phyloP scores from a whole-genome alignment of 2,329 filamentous ascomycete genomes.

The Apiospora marii region DNA sequence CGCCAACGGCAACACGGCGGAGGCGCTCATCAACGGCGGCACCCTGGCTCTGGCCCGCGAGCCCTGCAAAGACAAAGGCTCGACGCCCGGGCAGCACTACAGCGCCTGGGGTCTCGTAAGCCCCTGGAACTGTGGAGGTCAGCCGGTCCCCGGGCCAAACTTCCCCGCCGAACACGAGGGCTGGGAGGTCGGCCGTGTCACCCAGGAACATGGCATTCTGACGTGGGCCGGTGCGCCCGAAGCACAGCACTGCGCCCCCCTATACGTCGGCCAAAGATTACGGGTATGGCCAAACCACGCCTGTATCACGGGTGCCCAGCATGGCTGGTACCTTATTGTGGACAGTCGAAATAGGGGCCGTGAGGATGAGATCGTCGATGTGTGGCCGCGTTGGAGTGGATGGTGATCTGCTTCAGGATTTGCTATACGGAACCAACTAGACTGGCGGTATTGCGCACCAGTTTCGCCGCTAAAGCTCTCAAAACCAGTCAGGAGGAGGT shows the following conservation, averaged over 20 bases:
- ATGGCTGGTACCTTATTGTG: conserved; percentile 77
- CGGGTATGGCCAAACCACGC: conserved; percentile 83
- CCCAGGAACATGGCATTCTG: conserved; percentile 81
- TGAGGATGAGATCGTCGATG: conserved; percentile 72
- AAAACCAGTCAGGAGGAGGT: not conserved
- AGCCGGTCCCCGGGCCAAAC: conserved; percentile 48
- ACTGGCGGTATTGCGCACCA: not conserved
- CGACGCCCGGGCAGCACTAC: conserved; percentile 57
- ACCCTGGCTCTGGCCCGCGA: conserved; percentile 76
- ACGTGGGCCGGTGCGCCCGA: conserved; percentile 61
- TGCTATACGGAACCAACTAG: not conserved
- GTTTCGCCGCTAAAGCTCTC: not conserved
- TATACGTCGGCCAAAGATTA: conserved; percentile 71
- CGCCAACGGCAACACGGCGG: conserved; percentile 52
- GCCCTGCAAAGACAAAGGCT: conserved; percentile 64
- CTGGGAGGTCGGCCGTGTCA: conserved; percentile 76
- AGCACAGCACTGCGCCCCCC: conserved; percentile 52
- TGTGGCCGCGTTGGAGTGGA: conserved; percentile 76
- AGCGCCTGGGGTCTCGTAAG: conserved; percentile 74
- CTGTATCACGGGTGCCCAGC: conserved; percentile 76
- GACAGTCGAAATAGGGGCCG: conserved; percentile 64
- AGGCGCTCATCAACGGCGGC: conserved; percentile 75
- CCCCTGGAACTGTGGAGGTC: conserved; percentile 57
- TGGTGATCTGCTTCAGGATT: conserved; percentile 58
- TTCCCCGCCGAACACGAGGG: conserved; percentile 53